These are phyloP conservation scores for Vitellaria paradoxa DNA, from an alignment of 179 eudicot species.

Conservation along the genomic window DNA sequence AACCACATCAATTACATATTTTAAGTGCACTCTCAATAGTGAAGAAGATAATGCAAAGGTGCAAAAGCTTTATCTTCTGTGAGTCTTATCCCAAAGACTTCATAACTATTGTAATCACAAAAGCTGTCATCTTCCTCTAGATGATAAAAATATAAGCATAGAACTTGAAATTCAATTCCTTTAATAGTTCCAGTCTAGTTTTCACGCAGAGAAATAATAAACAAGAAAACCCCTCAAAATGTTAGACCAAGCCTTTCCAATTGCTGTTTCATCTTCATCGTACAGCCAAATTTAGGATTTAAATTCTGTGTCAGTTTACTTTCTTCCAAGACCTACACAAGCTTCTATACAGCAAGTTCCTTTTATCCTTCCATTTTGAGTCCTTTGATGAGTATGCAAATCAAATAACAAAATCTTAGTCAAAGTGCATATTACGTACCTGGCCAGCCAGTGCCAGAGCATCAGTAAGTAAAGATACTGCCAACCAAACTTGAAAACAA, in stretches of 20 bases:
- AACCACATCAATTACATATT: neutral
- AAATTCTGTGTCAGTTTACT: neutral
- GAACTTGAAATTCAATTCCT: neutral
- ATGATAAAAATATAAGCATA: neutral
- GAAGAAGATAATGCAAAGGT: neutral
- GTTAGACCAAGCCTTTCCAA: neutral
- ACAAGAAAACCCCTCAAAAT: neutral
- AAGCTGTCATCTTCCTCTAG: neutral
- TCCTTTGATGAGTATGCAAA: neutral
- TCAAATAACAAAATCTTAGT: constrained; percentile 6
- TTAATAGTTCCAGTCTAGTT: neutral
- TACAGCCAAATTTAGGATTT: neutral
- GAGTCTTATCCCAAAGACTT: neutral
- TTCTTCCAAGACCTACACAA: neutral
- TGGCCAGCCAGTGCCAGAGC: constrained; percentile 95
- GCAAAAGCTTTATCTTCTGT: neutral
- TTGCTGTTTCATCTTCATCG: neutral
- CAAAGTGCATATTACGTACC: constrained; percentile 33
- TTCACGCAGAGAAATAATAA: neutral
- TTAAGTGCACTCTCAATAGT: neutral
- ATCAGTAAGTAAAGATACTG: constrained; percentile 90
- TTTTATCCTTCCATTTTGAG: neutral
- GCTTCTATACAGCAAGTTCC: neutral
- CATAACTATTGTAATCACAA: neutral
- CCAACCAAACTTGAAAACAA: constrained; percentile 84